Percentiles rank a stretch among this genome's conserved stretches.
phyloP scores from a whole-genome alignment of 352 stramenopile genomes.

The Phytophthora melonis region DNA sequence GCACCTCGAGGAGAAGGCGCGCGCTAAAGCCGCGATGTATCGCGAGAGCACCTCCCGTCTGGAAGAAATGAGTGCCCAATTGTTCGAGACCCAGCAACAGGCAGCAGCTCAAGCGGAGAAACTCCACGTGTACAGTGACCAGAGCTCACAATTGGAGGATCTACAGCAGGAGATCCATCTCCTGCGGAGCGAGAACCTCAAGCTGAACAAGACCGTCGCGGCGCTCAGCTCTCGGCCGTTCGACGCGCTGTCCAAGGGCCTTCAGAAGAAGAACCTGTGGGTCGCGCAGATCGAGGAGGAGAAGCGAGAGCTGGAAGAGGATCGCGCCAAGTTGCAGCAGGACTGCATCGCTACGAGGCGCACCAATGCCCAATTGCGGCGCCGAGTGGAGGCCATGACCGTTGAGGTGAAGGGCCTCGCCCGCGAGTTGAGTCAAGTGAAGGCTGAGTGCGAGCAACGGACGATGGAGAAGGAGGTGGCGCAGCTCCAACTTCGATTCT shows the following conservation, averaged over 20 bases:
- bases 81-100: conserved; percentile 58
- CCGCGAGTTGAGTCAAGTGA: conserved; percentile 15
- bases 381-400: conserved; percentile 28
- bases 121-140: conserved; percentile 49
- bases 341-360: conserved; percentile 20
- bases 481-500: conserved; percentile 67
- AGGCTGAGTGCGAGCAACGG: conserved; percentile 43
- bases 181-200: conserved; percentile 62
- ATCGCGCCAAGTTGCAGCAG: conserved; percentile 21
- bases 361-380: conserved; percentile 21
- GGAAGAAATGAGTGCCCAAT: conserved; percentile 49
- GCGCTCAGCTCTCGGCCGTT: conserved; percentile 66
- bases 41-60: conserved; percentile 43
- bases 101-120: conserved; percentile 46
- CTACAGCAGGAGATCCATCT: conserved; percentile 60
- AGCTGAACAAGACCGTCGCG: conserved; percentile 56
- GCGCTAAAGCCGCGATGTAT: conserved; percentile 51
- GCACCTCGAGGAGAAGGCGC: conserved; percentile 51
- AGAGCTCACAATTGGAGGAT: conserved; percentile 38
- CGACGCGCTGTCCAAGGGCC: conserved; percentile 46
- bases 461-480: conserved; percentile 61
- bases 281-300: conserved; percentile 60
- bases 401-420: conserved; percentile 41
- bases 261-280: conserved; percentile 56
- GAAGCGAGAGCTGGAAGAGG: conserved; percentile 31